A percentile compares a stretch with the other conserved stretches of the same genome.
Evolutionary conservation across 768 basidiomycete species (phyloP).

Genomic region (Serendipita sp.): DNA sequence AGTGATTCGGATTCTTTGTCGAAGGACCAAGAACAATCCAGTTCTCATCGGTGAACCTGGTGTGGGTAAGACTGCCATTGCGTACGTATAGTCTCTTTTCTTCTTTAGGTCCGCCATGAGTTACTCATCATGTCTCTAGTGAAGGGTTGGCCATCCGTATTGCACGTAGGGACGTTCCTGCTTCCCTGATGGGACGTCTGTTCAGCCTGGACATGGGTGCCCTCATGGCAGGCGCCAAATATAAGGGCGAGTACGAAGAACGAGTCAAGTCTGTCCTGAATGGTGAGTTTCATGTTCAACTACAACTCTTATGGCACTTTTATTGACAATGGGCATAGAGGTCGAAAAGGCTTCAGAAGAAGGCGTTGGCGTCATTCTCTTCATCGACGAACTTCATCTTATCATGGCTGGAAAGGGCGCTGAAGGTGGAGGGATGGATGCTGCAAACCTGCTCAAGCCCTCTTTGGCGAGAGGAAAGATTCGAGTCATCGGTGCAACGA

Average conservation of each 20-base stretch:
- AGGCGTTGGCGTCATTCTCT: conserved; percentile 71
- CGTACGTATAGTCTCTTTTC: conserved; percentile 15
- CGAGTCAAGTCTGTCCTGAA: conserved; percentile 82
- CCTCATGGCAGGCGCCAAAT: conserved; percentile 82
- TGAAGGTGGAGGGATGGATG: conserved; percentile 86
- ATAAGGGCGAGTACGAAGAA: conserved; percentile 95
- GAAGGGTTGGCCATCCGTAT: conserved; percentile 95
- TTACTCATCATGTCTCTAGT: background rate
- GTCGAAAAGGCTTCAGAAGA: conserved; percentile 76
- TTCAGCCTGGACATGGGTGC: conserved; percentile 91
- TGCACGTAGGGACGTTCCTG: conserved; percentile 82
- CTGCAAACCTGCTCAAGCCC: conserved; percentile 84
- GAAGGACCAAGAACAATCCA: conserved; percentile 95
- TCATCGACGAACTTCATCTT: conserved; percentile 89
- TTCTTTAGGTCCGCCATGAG: background rate
- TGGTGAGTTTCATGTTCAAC: conserved; percentile 9
- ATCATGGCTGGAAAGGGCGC: conserved; percentile 81
- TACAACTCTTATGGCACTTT: background rate
- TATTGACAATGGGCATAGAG: conserved; percentile 28
- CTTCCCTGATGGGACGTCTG: conserved; percentile 51
- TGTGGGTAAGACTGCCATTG: conserved; percentile 91
- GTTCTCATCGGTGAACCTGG: conserved; percentile 91
- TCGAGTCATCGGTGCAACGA: conserved; percentile 78
- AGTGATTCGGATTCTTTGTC: conserved; percentile 65
- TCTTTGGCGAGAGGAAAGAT: conserved; percentile 71